Evolutionary conservation across 2,329 filamentous ascomycete genomes (phyloP).

Genomic region (Helminthosporium solani): DNA sequence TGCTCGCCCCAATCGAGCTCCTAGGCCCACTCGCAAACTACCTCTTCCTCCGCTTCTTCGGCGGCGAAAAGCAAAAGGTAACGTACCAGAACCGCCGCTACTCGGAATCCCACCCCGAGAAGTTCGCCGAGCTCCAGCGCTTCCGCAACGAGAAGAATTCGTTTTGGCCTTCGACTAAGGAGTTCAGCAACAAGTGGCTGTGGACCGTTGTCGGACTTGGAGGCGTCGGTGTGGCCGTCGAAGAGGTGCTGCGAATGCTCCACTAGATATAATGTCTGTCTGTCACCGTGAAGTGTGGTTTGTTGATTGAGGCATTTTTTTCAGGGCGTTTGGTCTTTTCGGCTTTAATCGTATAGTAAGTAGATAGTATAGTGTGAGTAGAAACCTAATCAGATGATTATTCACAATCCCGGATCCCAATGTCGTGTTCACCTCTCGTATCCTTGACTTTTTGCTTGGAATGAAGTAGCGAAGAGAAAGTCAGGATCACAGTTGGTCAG

Average conservation of each 20-base stretch:
- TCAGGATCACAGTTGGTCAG: too few relatives aligned
- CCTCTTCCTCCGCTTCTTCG: slow-evolving; percentile 57
- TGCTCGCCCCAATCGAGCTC: slow-evolving; percentile 56
- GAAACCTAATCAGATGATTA: too few relatives aligned
- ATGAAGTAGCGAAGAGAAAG: too few relatives aligned
- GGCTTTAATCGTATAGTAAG: too few relatives aligned
- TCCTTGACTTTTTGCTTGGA: too few relatives aligned
- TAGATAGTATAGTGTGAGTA: too few relatives aligned
- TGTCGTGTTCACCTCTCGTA: too few relatives aligned
- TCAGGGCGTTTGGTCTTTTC: too few relatives aligned
- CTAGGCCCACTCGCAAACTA: slow-evolving; percentile 61
- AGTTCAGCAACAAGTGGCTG: slow-evolving; percentile 58
- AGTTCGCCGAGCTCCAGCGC: slow-evolving; percentile 55
- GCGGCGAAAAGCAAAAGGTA: slow-evolving; percentile 59
- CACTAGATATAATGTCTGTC: slow-evolving; percentile 26
- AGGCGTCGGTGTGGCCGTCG: slow-evolving; percentile 50
- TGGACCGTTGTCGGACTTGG: slow-evolving; percentile 56
- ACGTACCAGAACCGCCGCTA: slow-evolving; percentile 56
- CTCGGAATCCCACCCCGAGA: slow-evolving; percentile 50
- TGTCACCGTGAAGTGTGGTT: too few relatives aligned
- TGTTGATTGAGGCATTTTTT: too few relatives aligned
- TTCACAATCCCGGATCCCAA: too few relatives aligned
- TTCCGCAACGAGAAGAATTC: slow-evolving; percentile 59
- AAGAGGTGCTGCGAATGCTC: slow-evolving; percentile 43
- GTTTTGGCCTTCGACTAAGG: slow-evolving; percentile 57